These are phyloP conservation scores for Lepidium aucheri DNA, from an alignment of 345 rosid genomes.

Conservation along the genomic window DNA sequence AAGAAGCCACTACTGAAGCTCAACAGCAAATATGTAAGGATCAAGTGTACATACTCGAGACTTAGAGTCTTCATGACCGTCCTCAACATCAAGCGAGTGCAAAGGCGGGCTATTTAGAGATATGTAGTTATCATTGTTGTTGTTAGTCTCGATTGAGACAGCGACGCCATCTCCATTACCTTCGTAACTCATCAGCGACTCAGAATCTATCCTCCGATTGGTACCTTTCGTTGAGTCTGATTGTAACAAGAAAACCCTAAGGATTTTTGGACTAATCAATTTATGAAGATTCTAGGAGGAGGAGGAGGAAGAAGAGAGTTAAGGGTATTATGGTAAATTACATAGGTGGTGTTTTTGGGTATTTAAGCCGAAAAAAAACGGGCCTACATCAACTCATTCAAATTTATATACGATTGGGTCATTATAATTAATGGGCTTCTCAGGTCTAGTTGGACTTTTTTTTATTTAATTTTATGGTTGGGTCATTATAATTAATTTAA, in stretches of 20 bases:
- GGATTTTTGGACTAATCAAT: not conserved
- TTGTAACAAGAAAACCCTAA: conserved; percentile 30
- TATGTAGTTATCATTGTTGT: conserved; percentile 9
- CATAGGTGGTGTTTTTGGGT: not conserved
- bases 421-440: too few species aligned
- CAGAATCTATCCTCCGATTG: not conserved
- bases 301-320: not conserved
- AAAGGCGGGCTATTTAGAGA: not conserved
- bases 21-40: not conserved
- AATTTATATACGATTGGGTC: too few species aligned
- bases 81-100: conserved; percentile 10
- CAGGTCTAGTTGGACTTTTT: too few species aligned
- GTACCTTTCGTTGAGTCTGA: too few species aligned
- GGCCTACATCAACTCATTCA: not conserved
- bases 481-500: too few species aligned
- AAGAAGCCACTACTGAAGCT: not conserved
- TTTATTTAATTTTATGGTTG: too few species aligned
- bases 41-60: conserved; percentile 19
- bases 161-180: conserved; percentile 20
- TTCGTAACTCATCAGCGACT: conserved; percentile 22
- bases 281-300: not conserved
- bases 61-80: conserved; percentile 14
- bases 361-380: not conserved
- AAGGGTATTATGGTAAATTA: conserved; percentile 12
- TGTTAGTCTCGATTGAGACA: not conserved